Base-by-base conservation (phyloP, 1,284 basidiomycete species). In the Takashimella koratensis region DNA sequence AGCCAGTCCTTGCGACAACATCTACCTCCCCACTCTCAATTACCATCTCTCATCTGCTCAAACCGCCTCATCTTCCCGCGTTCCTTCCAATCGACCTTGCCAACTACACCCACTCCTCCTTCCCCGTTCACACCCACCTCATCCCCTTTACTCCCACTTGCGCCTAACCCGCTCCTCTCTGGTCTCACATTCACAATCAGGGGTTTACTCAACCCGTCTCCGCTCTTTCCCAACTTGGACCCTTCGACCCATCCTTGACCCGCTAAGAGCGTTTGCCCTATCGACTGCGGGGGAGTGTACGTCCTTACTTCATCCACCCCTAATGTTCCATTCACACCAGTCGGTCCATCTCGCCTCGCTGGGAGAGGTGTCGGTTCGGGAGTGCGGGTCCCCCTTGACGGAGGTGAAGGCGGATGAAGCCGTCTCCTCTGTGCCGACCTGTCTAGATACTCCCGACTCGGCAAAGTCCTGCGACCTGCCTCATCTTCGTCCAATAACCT, bases 211-310 rank as follows among this genome's bases (percentile, higher is more conserved):
- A 67, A 58, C 0, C 73, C 73, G 0, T 30, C 23, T 2, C 55
- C 52, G n/a, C 63, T 50, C 25, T 63, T 64, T 1, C 73, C 73
- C 4, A 74, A 57, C 1, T 71, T 71, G 5, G 44, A 22, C 4
- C 73, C 73, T 3, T 58, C 62, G 11, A 49, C 61, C 73, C 73
- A 74, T 8, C 73, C 73, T 51, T 73, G 71, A 23, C 53, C 57
- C 4, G 63, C 64, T 10, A 74, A 46, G n/a, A 74, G 49, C 8
- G 43, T 52, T 21, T 51, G 52, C 0, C 65, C 66, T 11, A 65
- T 53, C 16, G 56, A 26, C 46, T 4, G 48, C 25, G 1, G 57
- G 45, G 30, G 30, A n/a, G n/a, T n/a, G n/a, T n/a, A n/a, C n/a
- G n/a, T n/a, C n/a, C n/a, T n/a, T n/a, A n/a, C n/a, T n/a, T n/a